Conservation (phyloP, 371 early-diverging fungal species). For the Mortierella sp. region DNA sequence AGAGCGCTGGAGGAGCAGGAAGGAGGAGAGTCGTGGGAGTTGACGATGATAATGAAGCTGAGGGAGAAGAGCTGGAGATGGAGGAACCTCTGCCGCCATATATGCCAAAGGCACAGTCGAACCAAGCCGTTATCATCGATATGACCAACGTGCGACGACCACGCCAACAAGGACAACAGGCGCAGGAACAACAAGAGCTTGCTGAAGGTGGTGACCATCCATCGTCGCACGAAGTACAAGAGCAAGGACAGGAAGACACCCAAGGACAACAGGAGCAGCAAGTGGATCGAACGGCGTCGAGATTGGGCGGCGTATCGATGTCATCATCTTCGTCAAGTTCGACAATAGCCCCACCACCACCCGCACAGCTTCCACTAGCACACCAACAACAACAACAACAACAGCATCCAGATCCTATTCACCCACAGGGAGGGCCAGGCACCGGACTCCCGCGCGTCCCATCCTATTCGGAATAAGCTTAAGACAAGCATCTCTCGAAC, state of each 20-base stretch:
- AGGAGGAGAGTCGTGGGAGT: background rate
- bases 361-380: background rate
- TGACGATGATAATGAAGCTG: background rate
- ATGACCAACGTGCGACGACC: background rate
- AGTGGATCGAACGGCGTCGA: background rate
- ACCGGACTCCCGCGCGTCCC: background rate
- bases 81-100: conserved; percentile 17
- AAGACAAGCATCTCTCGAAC: no score
- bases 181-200: background rate
- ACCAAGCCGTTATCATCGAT: conserved; percentile 12
- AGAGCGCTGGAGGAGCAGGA: background rate
- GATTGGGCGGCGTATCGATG: background rate
- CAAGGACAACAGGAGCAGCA: background rate
- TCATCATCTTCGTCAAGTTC: background rate
- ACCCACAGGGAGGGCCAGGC: background rate
- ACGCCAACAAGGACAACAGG: background rate
- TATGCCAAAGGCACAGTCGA: conserved; percentile 11
- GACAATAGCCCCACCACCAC: background rate
- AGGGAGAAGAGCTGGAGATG: background rate
- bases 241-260: background rate
- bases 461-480: background rate
- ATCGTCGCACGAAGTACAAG: background rate
- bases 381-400: background rate
- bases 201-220: background rate
- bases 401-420: background rate